These are phyloP conservation scores for Arthrobotrys pseudoclavata DNA, from an alignment of 2,329 filamentous ascomycete species.

Conservation along the genomic window DNA sequence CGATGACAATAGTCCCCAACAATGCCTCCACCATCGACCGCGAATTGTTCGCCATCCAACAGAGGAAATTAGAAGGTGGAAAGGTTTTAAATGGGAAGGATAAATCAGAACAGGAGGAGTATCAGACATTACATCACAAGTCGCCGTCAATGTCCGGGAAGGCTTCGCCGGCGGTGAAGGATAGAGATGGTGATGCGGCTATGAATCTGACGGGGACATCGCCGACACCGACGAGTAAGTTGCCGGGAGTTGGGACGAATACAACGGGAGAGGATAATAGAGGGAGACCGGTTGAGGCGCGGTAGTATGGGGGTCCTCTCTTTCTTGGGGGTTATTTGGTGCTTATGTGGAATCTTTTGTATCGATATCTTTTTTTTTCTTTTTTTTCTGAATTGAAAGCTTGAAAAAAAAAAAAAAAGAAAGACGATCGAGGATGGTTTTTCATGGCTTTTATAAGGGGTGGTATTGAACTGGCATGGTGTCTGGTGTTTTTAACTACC, in stretches of 20 bases:
- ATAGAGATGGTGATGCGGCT: slow-evolving; percentile 49
- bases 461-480: slow-evolving; percentile 11
- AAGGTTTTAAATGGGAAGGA: slow-evolving; percentile 58
- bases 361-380: slow-evolving; percentile 10
- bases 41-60: slow-evolving; percentile 55
- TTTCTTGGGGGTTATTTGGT: not conserved
- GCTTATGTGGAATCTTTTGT: slow-evolving; percentile 1
- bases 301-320: slow-evolving; percentile 41
- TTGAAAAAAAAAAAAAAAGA: not conserved
- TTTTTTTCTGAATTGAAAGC: slow-evolving; percentile 23
- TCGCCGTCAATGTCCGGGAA: slow-evolving; percentile 58
- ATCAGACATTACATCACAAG: slow-evolving; percentile 58
- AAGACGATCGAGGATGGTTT: too few relatives aligned
- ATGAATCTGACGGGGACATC: slow-evolving; percentile 40
- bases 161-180: slow-evolving; percentile 43
- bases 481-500: slow-evolving; percentile 2
- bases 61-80: slow-evolving; percentile 55
- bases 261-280: slow-evolving; percentile 40
- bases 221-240: slow-evolving; percentile 26
- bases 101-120: slow-evolving; percentile 58
- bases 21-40: slow-evolving; percentile 44
- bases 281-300: slow-evolving; percentile 53
- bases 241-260: slow-evolving; percentile 3
- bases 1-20: slow-evolving; percentile 17
- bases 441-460: not conserved